phyloP scores from a whole-genome alignment of 2,329 filamentous ascomycete genomes.

The Trichoderma simmonsii region DNA sequence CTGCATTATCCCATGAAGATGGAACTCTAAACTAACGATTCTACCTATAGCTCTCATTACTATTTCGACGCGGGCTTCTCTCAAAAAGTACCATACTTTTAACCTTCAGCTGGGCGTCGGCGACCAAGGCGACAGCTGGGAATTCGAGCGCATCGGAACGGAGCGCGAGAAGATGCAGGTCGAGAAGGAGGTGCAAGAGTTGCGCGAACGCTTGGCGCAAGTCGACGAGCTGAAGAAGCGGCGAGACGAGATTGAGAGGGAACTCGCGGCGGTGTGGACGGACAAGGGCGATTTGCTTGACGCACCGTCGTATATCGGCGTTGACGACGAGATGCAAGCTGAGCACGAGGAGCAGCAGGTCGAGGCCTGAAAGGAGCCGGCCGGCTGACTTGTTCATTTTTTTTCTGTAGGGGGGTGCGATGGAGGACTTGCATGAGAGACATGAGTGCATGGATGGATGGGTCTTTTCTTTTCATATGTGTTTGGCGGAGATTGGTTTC shows the following conservation, averaged over 20 bases:
- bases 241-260: slow-evolving; percentile 74
- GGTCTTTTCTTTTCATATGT: neutral
- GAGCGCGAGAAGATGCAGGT: slow-evolving; percentile 90
- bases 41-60: slow-evolving; percentile 73
- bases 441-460: slow-evolving; percentile 2
- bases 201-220: slow-evolving; percentile 73
- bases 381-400: neutral
- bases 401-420: neutral
- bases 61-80: slow-evolving; percentile 86
- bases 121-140: slow-evolving; percentile 80
- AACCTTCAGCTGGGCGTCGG: slow-evolving; percentile 83
- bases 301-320: slow-evolving; percentile 43
- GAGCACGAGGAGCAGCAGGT: slow-evolving; percentile 9
- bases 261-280: slow-evolving; percentile 66
- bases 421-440: neutral
- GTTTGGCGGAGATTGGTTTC: neutral
- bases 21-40: neutral
- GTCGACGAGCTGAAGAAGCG: slow-evolving; percentile 82
- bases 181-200: slow-evolving; percentile 82
- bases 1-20: neutral
- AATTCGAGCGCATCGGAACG: slow-evolving; percentile 90
- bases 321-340: slow-evolving; percentile 2
- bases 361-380: neutral
- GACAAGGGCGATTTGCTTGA: slow-evolving; percentile 48
- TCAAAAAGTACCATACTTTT: slow-evolving; percentile 94